These are phyloP conservation scores for Porogramme epimiltina DNA, from an alignment of 1,284 basidiomycete genomes.

Conservation along the genomic window DNA sequence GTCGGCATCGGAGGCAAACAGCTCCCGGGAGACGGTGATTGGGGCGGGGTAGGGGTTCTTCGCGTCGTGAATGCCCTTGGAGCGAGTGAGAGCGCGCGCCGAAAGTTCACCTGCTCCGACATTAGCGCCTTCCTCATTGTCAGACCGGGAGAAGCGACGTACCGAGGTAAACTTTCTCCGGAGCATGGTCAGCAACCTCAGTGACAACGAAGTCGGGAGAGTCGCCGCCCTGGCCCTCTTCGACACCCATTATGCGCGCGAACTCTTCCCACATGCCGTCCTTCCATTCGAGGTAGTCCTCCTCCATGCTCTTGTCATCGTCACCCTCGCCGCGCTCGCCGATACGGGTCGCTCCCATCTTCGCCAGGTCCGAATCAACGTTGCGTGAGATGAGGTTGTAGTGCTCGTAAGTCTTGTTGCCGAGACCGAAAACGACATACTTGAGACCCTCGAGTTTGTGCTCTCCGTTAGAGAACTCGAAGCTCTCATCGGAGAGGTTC, in stretches of 20 bases:
- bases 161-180: conserved; percentile 91
- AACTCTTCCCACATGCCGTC: conserved; percentile 95
- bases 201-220: conserved; percentile 93
- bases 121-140: no score
- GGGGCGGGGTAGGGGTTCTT: conserved; percentile 97
- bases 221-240: conserved; percentile 96
- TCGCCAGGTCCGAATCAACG: conserved; percentile 74
- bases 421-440: conserved; percentile 94
- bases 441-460: conserved; percentile 85
- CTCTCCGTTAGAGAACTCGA: conserved; percentile 84
- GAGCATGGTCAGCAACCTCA: conserved; percentile 73
- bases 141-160: conserved; percentile 28
- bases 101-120: conserved; percentile 74
- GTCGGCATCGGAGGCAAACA: conserved; percentile 77
- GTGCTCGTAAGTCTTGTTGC: conserved; percentile 95
- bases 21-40: conserved; percentile 77
- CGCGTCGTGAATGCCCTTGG: conserved; percentile 92
- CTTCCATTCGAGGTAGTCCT: conserved; percentile 99
- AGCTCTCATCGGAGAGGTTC: conserved; percentile 84
- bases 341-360: conserved; percentile 86
- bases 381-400: conserved; percentile 90
- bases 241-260: conserved; percentile 79
- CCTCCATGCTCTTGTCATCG: conserved; percentile 99
- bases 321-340: conserved; percentile 96
- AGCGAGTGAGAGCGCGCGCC: conserved; percentile 85